A percentile compares a stretch with the other conserved stretches of the same genome.
These are phyloP conservation scores for Xylaria scruposa DNA, from an alignment of 495 filamentous ascomycete genomes.

Conservation along the genomic window DNA sequence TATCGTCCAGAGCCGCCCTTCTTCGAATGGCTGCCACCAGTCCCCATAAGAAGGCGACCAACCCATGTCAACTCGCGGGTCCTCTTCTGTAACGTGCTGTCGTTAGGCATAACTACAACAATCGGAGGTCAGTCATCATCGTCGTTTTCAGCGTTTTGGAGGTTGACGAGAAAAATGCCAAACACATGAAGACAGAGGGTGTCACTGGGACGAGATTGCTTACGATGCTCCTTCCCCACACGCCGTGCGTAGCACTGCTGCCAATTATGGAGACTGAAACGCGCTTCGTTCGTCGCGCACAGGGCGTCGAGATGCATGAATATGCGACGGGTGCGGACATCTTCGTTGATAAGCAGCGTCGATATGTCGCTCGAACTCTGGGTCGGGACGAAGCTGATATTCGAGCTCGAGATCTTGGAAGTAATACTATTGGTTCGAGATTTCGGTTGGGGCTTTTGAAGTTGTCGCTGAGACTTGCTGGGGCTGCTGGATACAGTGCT, in stretches of 20 bases:
- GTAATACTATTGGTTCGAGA: not conserved
- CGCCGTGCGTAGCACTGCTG: conserved; percentile 51
- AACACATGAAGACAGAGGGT: not conserved
- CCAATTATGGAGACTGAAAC: conserved; percentile 53
- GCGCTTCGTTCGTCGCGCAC: conserved; percentile 59
- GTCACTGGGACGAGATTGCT: not conserved
- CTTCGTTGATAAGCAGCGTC: conserved; percentile 45
- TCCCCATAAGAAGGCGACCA: conserved; percentile 31
- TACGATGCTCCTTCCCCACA: conserved; percentile 24
- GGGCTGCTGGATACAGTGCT: conserved; percentile 6
- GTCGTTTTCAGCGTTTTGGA: not conserved
- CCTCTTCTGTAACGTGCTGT: conserved; percentile 40
- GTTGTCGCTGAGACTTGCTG: not conserved
- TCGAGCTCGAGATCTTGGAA: not conserved
- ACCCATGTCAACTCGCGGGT: conserved; percentile 31
- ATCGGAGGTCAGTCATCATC: not conserved
- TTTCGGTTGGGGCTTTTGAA: not conserved
- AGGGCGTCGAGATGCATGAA: conserved; percentile 54
- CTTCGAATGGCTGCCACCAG: conserved; percentile 25
- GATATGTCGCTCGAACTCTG: not conserved
- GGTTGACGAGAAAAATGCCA: not conserved
- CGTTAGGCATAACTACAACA: conserved; percentile 40
- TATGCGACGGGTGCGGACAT: conserved; percentile 51
- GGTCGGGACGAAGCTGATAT: not conserved
- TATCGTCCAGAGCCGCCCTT: conserved; percentile 16